Evolutionary conservation across 805 yeast species (phyloP).

Genomic region (Candida palmyrensis): DNA sequence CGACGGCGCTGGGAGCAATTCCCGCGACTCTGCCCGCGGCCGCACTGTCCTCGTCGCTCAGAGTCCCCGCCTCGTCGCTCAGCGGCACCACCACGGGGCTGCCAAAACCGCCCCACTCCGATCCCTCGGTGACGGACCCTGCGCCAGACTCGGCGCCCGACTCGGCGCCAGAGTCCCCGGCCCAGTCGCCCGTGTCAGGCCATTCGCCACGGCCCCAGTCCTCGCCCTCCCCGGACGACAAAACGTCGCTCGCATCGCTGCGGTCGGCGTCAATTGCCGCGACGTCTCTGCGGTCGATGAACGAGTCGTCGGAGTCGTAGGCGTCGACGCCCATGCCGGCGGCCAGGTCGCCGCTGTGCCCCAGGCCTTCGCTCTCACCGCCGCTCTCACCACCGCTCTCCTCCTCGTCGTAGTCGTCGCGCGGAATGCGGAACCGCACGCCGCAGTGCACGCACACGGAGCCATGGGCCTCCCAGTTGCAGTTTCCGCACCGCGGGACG

Average conservation of each 20-base stretch:
- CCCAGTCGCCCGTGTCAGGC: too few relatives aligned
- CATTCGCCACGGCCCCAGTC: conserved; percentile 7
- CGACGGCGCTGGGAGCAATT: not conserved
- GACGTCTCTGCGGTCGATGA: conserved; percentile 21
- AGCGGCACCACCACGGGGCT: conserved; percentile 7
- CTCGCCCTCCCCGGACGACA: conserved; percentile 10
- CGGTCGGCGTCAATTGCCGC: conserved; percentile 11
- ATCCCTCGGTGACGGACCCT: too few relatives aligned
- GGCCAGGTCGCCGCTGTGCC: too few relatives aligned
- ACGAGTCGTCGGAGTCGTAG: conserved; percentile 30
- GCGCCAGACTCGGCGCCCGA: too few relatives aligned
- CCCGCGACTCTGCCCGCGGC: conserved; percentile 1
- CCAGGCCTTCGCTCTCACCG: not conserved
- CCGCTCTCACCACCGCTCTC: conserved; percentile 19
- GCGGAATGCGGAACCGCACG: conserved; percentile 37
- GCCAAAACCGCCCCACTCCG: not conserved
- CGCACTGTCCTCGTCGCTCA: not conserved
- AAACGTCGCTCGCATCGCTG: conserved; percentile 7
- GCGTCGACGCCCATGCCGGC: conserved; percentile 10
- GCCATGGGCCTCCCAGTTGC: conserved; percentile 79
- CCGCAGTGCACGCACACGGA: conserved; percentile 67
- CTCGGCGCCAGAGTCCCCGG: too few relatives aligned
- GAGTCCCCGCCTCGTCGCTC: conserved; percentile 2
- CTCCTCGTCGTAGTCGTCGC: conserved; percentile 28
- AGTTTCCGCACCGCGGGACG: conserved; percentile 66